These are phyloP conservation scores for Stachybotrys echinatus DNA, from an alignment of 2,329 filamentous ascomycete genomes.

Conservation along the genomic window DNA sequence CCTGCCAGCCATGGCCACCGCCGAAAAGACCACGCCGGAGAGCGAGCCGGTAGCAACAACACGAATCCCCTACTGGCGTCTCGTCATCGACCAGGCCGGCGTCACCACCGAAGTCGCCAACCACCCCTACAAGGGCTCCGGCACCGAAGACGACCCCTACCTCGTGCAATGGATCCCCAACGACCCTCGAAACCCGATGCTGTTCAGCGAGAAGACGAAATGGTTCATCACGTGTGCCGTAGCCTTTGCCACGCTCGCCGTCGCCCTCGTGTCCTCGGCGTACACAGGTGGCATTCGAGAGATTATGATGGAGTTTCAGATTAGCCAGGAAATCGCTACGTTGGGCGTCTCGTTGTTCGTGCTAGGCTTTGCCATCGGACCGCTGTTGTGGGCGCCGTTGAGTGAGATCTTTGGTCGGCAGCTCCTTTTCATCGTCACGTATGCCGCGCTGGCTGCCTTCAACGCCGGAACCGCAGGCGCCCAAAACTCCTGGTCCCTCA, in stretches of 20 bases:
- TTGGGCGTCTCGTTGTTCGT: constrained; percentile 58
- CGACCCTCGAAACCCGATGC: constrained; percentile 59
- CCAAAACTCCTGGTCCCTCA: constrained; percentile 46
- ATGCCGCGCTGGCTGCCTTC: constrained; percentile 45
- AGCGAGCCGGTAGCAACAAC: neutral
- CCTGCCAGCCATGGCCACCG: neutral
- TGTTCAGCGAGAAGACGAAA: constrained; percentile 48
- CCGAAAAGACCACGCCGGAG: neutral
- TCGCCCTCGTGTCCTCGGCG: constrained; percentile 59
- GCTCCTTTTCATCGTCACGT: constrained; percentile 46
- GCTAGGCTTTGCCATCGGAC: constrained; percentile 49
- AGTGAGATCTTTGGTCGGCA: constrained; percentile 53
- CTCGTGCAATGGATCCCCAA: constrained; percentile 58
- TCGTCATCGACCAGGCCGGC: constrained; percentile 46
- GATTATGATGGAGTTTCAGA: constrained; percentile 63
- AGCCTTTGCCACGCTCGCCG: constrained; percentile 57
- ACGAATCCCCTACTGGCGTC: constrained; percentile 15
- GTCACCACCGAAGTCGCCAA: constrained; percentile 46
- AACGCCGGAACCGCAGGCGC: constrained; percentile 47
- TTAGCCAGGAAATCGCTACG: constrained; percentile 65
- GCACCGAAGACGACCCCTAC: constrained; percentile 59
- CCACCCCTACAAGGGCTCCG: constrained; percentile 47
- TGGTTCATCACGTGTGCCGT: constrained; percentile 58
- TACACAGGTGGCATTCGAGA: constrained; percentile 50
- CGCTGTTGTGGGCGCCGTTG: constrained; percentile 55